Base-by-base conservation (phyloP, 2,329 filamentous ascomycete species). In the Xylaria hypoxylon region DNA sequence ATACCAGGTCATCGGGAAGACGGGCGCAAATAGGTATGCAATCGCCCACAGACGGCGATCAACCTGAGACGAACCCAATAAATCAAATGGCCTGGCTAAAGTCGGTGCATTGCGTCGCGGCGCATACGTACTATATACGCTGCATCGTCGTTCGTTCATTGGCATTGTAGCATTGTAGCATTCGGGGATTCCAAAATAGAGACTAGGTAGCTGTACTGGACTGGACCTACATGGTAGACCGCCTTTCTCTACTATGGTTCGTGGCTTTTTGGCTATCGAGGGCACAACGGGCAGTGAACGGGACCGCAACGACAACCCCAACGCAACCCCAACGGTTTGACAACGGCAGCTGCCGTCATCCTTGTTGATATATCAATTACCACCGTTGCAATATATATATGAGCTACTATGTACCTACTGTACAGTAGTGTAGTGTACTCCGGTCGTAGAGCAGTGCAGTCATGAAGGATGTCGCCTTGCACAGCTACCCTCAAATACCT, bases 1-100 rank as follows among this genome's bases (percentile, higher is more conserved):
- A 59, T 62, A 65, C 62, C 65, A 62, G 65, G 65, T 65, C 58
- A 65, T 65, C 52, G 65, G 65, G 47, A 61, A 50, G 35, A 35
- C 17, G 17, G 35, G 22, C 48, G 26, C 60, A 47, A 26, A 62
- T 60, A 26, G 26, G 53, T n/a, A 42, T 22, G 17, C 33, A 17
- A 51, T 48, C 22, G 11, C 40, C 28, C 40, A 35, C 15, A 45
- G 52, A n/a, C n/a, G 45, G 22, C 53, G 24, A 19, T 57, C 48
- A 24, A 68, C 58, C 42, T 65, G 65, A 65, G 58, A 68, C 65
- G 47, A 50, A 15, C 35, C 31, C 58, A 51, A 50, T 55, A 42
- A 50, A 65, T 55, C 53, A 24, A 50, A 59, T 50, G 55, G 55
- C 48, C 53, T 65, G 62, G 65, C 47, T 62, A 59, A 59, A 65